Evolutionary conservation across 1,139 yeast genomes (phyloP), one percentile per base, ranked within the genome.

Genomic region (Nadsonia commutata): DNA sequence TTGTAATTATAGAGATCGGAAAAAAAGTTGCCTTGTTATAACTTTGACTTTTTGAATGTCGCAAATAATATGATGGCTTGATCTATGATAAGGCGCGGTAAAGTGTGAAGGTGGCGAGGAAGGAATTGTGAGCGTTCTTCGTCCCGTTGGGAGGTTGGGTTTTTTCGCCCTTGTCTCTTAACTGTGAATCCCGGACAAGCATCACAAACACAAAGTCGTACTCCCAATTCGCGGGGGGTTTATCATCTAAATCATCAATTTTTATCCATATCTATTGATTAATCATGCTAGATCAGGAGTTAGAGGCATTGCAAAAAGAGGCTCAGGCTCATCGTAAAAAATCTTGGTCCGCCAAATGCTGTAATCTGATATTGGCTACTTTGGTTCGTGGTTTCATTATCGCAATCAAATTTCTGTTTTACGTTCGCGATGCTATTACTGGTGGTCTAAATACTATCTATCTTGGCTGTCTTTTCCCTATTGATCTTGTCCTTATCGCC

Each of bases 401-500:
- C 11, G 16, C 19, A 3, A 48, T 51, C 27, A 53, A 54, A 40
- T 3, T 39, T 16, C 40, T 51, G 18, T 55, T 55, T 39, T 37
- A 44, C 8, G 27, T 39, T 8, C 42, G 58, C 16, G 58, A 55
- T 38, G 36, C 39, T 11, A 18, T 48, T 1, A 47, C 49, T 2
- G 23, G 43, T n/a, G 23, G 20, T 13, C 20, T 51, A 20, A 49
- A 49, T 37, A 27, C 43, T 9, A 19, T 46, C 4, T 49, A 46
- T 38, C 37, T 46, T 13, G 36, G 46, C 1, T 13, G 51, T 4
- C 47, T 55, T 38, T 37, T 48, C 3, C 57, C 58, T 3, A 27
- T 55, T 18, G 58, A 55, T 36, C 36, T 49, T 18, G 18, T 48
- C 11, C 44, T 54, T 8, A 38, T 47, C 17, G 27, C 44, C 3